Conservation (phyloP, 306 rosid species). For the Pachyrhizus erosus region DNA sequence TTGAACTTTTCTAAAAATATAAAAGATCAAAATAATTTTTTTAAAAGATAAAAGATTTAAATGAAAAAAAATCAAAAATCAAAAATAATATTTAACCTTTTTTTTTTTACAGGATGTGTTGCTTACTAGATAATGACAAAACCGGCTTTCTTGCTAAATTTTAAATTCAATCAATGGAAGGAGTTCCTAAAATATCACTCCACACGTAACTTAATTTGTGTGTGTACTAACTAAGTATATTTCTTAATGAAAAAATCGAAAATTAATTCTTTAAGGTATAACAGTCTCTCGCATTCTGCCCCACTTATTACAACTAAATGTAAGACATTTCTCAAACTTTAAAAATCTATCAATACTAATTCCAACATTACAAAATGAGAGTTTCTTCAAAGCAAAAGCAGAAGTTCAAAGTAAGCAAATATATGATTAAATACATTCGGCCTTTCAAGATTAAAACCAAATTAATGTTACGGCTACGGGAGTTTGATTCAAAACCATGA, state of each 20-base stretch:
- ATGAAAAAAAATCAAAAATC: too few relatives aligned
- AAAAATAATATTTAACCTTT: too few relatives aligned
- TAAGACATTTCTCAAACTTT: not conserved
- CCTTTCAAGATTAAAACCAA: slow-evolving; percentile 30
- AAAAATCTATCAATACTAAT: slow-evolving; percentile 14
- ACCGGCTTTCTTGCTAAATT: not conserved
- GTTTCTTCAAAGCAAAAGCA: slow-evolving; percentile 6
- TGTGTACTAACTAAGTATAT: not conserved
- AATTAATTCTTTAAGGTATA: not conserved
- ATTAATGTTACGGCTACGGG: slow-evolving; percentile 17
- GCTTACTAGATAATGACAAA: too few relatives aligned
- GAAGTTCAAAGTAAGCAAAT: not conserved
- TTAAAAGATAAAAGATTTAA: too few relatives aligned
- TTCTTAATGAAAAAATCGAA: not conserved
- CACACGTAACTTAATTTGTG: not conserved
- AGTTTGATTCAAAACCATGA: slow-evolving; percentile 21
- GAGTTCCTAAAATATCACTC: not conserved
- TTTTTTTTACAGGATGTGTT: too few relatives aligned
- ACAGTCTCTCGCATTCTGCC: not conserved
- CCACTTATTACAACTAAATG: not conserved
- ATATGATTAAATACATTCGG: slow-evolving; percentile 5
- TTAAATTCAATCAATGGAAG: not conserved
- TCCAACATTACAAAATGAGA: slow-evolving; percentile 30
- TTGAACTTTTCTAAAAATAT: too few relatives aligned
- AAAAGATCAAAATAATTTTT: too few relatives aligned